Percentiles rank a stretch among this genome's conserved stretches.
Evolutionary conservation across 1,139 yeast species (phyloP).

Genomic region (Keqinozyma sinolaborantium): DNA sequence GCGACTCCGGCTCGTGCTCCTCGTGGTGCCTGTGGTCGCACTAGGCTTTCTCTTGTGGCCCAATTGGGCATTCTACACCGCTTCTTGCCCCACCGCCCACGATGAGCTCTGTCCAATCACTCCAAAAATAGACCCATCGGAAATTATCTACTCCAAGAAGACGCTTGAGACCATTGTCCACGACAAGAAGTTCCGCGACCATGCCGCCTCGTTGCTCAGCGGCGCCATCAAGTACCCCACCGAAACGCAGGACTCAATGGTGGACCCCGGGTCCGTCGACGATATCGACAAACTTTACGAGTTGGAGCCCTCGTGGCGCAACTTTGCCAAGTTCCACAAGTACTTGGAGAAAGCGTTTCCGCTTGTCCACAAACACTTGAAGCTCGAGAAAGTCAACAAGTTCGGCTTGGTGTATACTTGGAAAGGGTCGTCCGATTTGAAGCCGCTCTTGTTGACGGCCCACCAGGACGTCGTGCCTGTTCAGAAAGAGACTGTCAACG

Average conservation of each 20-base stretch:
- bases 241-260: constrained; percentile 51
- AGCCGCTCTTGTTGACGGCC: constrained; percentile 42
- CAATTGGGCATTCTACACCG: neutral
- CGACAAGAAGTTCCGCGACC: constrained; percentile 35
- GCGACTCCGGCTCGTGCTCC: too few species aligned
- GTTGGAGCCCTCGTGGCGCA: constrained; percentile 28
- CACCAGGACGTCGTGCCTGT: constrained; percentile 53
- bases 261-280: constrained; percentile 20
- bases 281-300: constrained; percentile 21
- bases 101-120: constrained; percentile 33
- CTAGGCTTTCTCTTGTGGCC: neutral
- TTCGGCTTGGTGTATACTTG: constrained; percentile 34
- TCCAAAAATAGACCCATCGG: constrained; percentile 24
- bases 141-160: constrained; percentile 17
- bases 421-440: constrained; percentile 22
- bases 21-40: neutral
- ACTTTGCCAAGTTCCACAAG: constrained; percentile 24
- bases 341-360: constrained; percentile 30
- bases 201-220: constrained; percentile 40
- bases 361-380: constrained; percentile 25
- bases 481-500: constrained; percentile 31
- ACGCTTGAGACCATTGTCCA: constrained; percentile 25
- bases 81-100: constrained; percentile 6
- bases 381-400: constrained; percentile 27
- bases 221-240: constrained; percentile 64